Evolutionary conservation across 495 filamentous ascomycete genomes (phyloP).

Genomic region (Cercophora sp.): DNA sequence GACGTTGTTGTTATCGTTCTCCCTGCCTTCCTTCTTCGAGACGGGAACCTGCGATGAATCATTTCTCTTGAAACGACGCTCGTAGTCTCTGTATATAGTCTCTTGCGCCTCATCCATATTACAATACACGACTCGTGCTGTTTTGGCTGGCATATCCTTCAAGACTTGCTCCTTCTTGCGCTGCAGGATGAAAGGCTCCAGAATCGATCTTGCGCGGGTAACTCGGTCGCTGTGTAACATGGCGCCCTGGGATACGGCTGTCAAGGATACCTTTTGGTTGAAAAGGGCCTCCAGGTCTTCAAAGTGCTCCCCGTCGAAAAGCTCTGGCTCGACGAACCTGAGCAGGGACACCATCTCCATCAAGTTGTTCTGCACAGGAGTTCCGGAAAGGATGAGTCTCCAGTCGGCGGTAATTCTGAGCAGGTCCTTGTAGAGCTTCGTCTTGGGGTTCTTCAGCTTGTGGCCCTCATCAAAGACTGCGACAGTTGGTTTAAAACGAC

Average conservation of each 20-base stretch:
- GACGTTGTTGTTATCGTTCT: conserved; percentile 59
- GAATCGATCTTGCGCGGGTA: conserved; percentile 78
- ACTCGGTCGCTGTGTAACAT: conserved; percentile 83
- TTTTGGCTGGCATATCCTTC: conserved; percentile 79
- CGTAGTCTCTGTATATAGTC: conserved; percentile 61
- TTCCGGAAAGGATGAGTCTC: conserved; percentile 84
- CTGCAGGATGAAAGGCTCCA: conserved; percentile 90
- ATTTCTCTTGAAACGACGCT: conserved; percentile 33
- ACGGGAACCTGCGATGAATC: conserved; percentile 45
- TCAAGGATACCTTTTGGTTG: conserved; percentile 81
- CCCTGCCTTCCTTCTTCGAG: conserved; percentile 30
- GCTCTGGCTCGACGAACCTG: conserved; percentile 80
- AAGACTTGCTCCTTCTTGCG: conserved; percentile 95
- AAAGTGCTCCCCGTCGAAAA: conserved; percentile 70
- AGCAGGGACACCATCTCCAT: conserved; percentile 85
- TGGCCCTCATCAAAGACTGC: conserved; percentile 94
- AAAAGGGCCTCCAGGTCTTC: conserved; percentile 80
- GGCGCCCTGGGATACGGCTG: conserved; percentile 66
- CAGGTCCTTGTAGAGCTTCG: conserved; percentile 73
- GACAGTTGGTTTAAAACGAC: conserved; percentile 46
- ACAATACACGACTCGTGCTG: conserved; percentile 70
- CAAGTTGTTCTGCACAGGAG: conserved; percentile 93
- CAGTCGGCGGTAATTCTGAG: conserved; percentile 74
- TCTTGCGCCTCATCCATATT: conserved; percentile 66
- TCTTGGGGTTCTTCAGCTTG: conserved; percentile 79